Percentiles rank a stretch among this genome's conserved stretches.
phyloP scores from a whole-genome alignment of 2,329 filamentous ascomycete genomes.

The Fusarium beomiforme region DNA sequence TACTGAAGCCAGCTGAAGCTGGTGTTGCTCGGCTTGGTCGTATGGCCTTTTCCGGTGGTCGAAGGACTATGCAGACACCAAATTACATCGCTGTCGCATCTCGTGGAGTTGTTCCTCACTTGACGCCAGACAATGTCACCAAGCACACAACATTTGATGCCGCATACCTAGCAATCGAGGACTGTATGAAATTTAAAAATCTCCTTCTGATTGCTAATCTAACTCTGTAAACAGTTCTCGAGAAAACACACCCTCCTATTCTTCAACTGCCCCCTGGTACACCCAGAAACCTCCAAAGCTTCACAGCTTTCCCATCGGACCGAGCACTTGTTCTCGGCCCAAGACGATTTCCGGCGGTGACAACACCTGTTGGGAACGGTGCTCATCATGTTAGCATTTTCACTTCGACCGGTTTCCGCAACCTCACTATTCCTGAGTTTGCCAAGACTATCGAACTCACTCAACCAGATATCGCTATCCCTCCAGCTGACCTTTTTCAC shows the following conservation, averaged over 20 bases:
- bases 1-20: constrained; percentile 56
- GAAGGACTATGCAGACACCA: constrained; percentile 80
- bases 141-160: constrained; percentile 73
- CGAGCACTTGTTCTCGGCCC: constrained; percentile 78
- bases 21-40: constrained; percentile 72
- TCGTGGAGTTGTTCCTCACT: constrained; percentile 84
- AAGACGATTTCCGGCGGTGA: constrained; percentile 79
- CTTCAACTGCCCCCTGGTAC: constrained; percentile 53
- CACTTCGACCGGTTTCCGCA: constrained; percentile 86
- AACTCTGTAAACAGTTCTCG: constrained; percentile 59
- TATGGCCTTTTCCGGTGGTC: constrained; percentile 68
- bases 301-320: constrained; percentile 76
- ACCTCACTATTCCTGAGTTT: constrained; percentile 76
- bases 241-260: constrained; percentile 62
- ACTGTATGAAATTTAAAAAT: constrained; percentile 72
- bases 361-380: constrained; percentile 76
- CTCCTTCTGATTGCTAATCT: neutral
- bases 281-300: constrained; percentile 74
- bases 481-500: constrained; percentile 75
- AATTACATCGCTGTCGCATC: constrained; percentile 84
- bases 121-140: constrained; percentile 84
- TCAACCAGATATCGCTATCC: constrained; percentile 82
- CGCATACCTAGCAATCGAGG: constrained; percentile 86
- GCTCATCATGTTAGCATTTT: constrained; percentile 78
- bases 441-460: constrained; percentile 70